These are phyloP conservation scores for Rostrohypoxylon terebratum DNA, from an alignment of 495 filamentous ascomycete species.

Conservation along the genomic window DNA sequence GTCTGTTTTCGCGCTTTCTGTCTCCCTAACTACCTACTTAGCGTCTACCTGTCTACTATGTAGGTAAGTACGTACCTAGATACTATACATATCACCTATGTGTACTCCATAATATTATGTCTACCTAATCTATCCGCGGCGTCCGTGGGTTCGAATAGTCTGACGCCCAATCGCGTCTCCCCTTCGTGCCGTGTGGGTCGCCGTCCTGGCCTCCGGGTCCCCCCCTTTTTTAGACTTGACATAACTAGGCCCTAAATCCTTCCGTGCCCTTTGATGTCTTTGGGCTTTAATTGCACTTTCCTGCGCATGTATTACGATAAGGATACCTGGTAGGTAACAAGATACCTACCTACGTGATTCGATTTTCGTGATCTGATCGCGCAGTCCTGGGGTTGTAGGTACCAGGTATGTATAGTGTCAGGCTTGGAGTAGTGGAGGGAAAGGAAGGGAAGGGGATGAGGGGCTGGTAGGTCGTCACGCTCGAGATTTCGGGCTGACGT, in stretches of 20 bases:
- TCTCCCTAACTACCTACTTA: too few species aligned
- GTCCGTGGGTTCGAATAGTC: background rate
- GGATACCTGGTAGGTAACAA: too few species aligned
- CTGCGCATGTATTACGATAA: background rate
- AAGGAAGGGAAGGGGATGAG: background rate
- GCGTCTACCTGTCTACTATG: background rate
- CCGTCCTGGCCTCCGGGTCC: background rate
- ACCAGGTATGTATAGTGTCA: background rate
- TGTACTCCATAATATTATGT: background rate
- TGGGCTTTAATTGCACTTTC: background rate
- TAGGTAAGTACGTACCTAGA: background rate
- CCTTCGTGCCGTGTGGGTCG: background rate
- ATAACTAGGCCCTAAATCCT: background rate
- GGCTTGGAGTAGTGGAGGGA: too few species aligned
- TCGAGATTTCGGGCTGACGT: conserved; percentile 18
- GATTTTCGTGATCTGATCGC: background rate
- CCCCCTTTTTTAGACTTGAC: background rate
- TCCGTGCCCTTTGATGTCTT: background rate
- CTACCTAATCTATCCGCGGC: background rate
- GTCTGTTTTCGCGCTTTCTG: conserved; percentile 1
- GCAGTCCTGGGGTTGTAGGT: background rate
- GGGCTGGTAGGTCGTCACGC: conserved; percentile 23
- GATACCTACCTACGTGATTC: too few species aligned
- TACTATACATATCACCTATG: background rate
- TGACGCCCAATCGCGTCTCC: background rate